Conservation (phyloP, 1,284 basidiomycete species). For the Ustilago esculenta region DNA sequence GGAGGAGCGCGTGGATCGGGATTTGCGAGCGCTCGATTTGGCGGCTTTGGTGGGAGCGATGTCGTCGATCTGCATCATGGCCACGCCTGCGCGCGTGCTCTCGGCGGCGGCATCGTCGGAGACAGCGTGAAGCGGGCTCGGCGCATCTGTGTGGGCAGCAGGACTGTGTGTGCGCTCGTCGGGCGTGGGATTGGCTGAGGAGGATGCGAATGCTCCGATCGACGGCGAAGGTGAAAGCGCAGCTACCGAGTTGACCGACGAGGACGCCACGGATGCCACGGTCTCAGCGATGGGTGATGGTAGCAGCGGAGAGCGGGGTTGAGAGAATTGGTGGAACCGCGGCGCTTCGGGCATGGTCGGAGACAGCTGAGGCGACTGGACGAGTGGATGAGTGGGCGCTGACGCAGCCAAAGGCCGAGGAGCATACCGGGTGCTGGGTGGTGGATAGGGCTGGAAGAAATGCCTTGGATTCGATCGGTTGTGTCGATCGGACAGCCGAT, state of each 20-base stretch:
- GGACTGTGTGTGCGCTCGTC: conserved; percentile 4
- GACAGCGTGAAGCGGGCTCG: conserved; percentile 5
- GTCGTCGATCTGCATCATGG: conserved; percentile 41
- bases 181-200: neutral
- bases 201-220: neutral
- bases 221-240: conserved; percentile 26
- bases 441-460: conserved; percentile 26
- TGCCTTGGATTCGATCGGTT: conserved; percentile 12
- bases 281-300: conserved; percentile 26
- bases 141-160: neutral
- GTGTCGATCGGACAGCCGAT: conserved; percentile 17
- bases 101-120: conserved; percentile 32
- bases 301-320: conserved; percentile 1
- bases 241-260: conserved; percentile 13
- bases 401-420: neutral
- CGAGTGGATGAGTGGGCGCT: neutral
- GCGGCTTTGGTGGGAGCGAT: neutral
- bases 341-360: conserved; percentile 17
- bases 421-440: conserved; percentile 5
- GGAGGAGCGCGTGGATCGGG: conserved; percentile 24
- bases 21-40: conserved; percentile 2
- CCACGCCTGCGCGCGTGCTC: conserved; percentile 25
- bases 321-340: conserved; percentile 1
- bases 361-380: conserved; percentile 25
- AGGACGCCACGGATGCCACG: conserved; percentile 11